A percentile compares a stretch with the other conserved stretches of the same genome.
These are phyloP conservation scores for Colletotrichum gloeosporioides DNA, from an alignment of 2,329 filamentous ascomycete species.

Conservation along the genomic window DNA sequence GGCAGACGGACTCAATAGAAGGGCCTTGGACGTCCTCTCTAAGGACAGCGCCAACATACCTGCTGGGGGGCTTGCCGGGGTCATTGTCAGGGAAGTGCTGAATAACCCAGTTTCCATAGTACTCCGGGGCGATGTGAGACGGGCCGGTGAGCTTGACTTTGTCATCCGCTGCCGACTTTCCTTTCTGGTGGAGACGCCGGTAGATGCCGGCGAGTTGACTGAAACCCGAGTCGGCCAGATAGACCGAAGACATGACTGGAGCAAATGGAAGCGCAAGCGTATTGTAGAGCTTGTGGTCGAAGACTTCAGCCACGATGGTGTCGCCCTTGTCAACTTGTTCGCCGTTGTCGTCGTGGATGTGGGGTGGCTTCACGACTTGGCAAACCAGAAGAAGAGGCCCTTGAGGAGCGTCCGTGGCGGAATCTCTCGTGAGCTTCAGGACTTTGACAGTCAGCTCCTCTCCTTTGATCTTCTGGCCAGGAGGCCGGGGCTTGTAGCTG, in stretches of 20 bases:
- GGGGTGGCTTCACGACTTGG: not conserved
- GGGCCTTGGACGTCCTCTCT: rapidly evolving
- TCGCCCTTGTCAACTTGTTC: not conserved
- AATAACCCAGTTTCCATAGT: not conserved
- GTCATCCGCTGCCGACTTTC: too few relatives aligned
- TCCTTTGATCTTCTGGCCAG: too few relatives aligned
- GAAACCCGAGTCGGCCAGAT: too few relatives aligned
- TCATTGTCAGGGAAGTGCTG: too few relatives aligned
- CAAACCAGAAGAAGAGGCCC: not conserved
- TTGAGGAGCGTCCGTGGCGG: too few relatives aligned
- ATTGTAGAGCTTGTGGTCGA: not conserved
- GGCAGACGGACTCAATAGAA: rapidly evolving
- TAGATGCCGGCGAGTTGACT: too few relatives aligned
- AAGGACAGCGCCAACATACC: not conserved
- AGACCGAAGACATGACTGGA: too few relatives aligned
- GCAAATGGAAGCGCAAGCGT: not conserved
- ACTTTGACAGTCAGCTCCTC: too few relatives aligned
- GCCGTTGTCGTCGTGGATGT: too few relatives aligned
- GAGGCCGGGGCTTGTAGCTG: not conserved
- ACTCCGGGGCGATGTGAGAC: rapidly evolving
- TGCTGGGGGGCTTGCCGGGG: too few relatives aligned
- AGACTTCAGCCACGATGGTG: not conserved
- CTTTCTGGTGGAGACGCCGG: too few relatives aligned
- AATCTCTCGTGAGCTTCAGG: too few relatives aligned
- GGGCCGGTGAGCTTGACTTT: not conserved